Evolutionary conservation across 2,329 filamentous ascomycete species (phyloP), one percentile per base, ranked within the genome.

Genomic region (Ceratocystis variospora): DNA sequence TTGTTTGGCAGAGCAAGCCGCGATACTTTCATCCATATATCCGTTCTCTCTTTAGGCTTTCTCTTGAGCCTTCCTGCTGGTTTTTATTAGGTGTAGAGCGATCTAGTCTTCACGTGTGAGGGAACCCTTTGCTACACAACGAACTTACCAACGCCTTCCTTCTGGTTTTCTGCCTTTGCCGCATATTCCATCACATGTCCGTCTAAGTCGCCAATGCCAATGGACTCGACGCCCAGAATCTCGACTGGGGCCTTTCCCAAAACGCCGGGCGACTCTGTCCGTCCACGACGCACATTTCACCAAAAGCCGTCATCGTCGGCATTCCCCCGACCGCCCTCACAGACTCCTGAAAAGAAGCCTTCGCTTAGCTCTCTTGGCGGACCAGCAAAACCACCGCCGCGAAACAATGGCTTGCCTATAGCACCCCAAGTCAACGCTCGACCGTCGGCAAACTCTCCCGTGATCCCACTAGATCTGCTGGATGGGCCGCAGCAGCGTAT

Each of bases 401-500:
- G 69, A 46, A 65, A 68, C 28, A 71, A 74, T 7, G 70, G 72
- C 4, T 73, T 83, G 6, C 81, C 80, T 65, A 73, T 77, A 12
- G 81, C 80, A 10, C 81, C 79, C 50, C 77, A 79, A 66, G 61
- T 68, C 41, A 68, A 68, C 65, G 65, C 69, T 1, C 71, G 48
- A 66, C 69, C 33, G 69, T 73, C 66, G 69, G 69, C 48, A 73
- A 71, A 69, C 73, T 78, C 66, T 3, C 92, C 94, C 44, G 77
- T 96, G 66, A 92, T 99, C 72, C 88, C 94, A 12, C 79, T 90
- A 69, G 83, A 84, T 70, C 78, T 96, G 61, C 81, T 97, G 74
- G 93, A 97, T 78, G 90, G 90, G 59, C 93, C 94, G 5, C 89
- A 89, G 64, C 94, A 99, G 77, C 85, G 94, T 66, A 83, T 96